Percentiles rank a stretch among this genome's conserved stretches.
Conservation (phyloP, 2,329 filamentous ascomycete species). For the Boeremia lycopersici region DNA sequence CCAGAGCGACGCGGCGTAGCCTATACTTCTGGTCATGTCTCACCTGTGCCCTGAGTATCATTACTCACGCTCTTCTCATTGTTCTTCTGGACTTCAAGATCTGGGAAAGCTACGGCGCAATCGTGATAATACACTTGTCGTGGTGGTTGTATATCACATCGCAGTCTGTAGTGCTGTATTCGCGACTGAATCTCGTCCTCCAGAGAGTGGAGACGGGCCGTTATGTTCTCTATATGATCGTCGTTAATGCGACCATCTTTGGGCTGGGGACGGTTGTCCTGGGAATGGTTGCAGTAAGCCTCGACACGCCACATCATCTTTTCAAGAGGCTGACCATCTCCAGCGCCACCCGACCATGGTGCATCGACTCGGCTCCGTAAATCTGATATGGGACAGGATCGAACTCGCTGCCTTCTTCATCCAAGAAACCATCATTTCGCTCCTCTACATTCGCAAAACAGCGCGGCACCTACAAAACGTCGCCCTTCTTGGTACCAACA, state of each 20-base stretch:
- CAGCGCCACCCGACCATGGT: slow-evolving; percentile 24
- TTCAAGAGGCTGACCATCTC: slow-evolving; percentile 9
- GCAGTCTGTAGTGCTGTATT: slow-evolving; percentile 65
- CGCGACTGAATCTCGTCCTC: slow-evolving; percentile 63
- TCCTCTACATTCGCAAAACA: slow-evolving; percentile 59
- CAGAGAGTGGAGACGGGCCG: slow-evolving; percentile 32
- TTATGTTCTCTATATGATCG: slow-evolving; percentile 61
- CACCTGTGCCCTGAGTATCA: slow-evolving; percentile 37
- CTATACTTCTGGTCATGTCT: slow-evolving; percentile 55
- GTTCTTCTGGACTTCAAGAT: slow-evolving; percentile 52
- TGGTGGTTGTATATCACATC: slow-evolving; percentile 65
- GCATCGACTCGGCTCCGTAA: slow-evolving; percentile 12
- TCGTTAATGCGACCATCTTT: slow-evolving; percentile 58
- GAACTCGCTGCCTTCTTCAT: slow-evolving; percentile 50
- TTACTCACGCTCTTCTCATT: slow-evolving; percentile 49
- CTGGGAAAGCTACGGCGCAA: slow-evolving; percentile 43
- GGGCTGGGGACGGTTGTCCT: slow-evolving; percentile 61
- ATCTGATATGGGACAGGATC: slow-evolving; percentile 45
- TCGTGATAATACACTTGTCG: slow-evolving; percentile 57
- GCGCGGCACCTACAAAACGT: slow-evolving; percentile 47
- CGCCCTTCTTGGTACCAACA: slow-evolving; percentile 22
- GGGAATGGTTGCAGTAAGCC: slow-evolving; percentile 54
- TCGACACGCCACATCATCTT: background rate
- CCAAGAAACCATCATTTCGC: slow-evolving; percentile 45
- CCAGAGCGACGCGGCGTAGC: slow-evolving; percentile 47